Conservation (phyloP, 2,329 filamentous ascomycete genomes). For the Chaetomiaceae sp. region DNA sequence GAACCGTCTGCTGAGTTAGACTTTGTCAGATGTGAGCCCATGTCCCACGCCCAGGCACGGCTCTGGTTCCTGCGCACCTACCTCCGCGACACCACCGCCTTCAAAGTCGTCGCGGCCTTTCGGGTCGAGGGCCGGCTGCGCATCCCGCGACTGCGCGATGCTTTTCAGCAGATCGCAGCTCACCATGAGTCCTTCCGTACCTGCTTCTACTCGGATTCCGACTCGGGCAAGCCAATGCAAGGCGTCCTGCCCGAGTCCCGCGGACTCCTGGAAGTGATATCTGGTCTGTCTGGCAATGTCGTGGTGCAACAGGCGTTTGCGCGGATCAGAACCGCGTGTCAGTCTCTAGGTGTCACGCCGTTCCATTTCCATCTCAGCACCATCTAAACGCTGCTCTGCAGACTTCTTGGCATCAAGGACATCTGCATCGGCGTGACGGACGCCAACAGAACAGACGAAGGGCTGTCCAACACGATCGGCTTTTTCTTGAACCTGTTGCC, state of each 20-base stretch:
- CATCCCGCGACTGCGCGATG: background rate
- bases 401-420: slow-evolving; percentile 2
- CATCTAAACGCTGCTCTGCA: background rate
- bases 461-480: slow-evolving; percentile 1
- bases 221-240: background rate
- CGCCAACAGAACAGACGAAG: slow-evolving; percentile 4
- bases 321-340: background rate
- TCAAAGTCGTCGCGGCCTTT: background rate
- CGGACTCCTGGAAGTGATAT: background rate
- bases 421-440: slow-evolving; percentile 7
- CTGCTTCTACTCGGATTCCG: background rate
- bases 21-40: background rate
- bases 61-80: background rate
- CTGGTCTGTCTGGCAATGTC: background rate
- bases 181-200: background rate
- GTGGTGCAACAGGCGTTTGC: background rate
- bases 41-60: background rate
- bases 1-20: background rate
- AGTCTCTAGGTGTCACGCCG: background rate
- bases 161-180: background rate
- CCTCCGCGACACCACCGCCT: background rate
- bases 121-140: background rate
- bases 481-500: slow-evolving; percentile 10
- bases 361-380: background rate
- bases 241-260: background rate